A percentile compares a stretch with the other conserved stretches of the same genome.
Conservation (phyloP, 2,329 filamentous ascomycete genomes). For the Aspergillus luchuensis region DNA sequence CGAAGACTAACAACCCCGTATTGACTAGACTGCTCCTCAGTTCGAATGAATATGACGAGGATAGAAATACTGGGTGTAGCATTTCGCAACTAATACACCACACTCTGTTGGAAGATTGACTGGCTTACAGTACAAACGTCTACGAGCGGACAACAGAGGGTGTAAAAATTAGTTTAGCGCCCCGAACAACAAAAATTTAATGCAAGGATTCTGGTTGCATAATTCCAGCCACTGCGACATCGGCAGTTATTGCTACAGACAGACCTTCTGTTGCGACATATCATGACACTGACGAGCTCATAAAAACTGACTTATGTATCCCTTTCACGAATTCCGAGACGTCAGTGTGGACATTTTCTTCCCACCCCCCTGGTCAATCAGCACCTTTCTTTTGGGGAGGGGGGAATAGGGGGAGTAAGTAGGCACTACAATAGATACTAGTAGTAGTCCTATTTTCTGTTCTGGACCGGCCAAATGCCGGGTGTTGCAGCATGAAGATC, state of each 20-base stretch:
- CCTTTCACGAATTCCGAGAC: background rate
- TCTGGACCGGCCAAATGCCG: conserved; percentile 3
- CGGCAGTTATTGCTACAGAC: background rate
- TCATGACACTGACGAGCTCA: background rate
- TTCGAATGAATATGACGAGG: background rate
- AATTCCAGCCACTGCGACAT: background rate
- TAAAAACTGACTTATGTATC: background rate
- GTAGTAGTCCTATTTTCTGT: background rate
- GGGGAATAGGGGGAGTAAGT: background rate
- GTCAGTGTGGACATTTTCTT: background rate
- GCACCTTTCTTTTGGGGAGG: background rate
- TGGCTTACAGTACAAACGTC: too few relatives aligned
- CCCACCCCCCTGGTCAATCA: background rate
- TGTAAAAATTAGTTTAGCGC: background rate
- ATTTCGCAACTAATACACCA: too few relatives aligned
- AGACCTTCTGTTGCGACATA: background rate
- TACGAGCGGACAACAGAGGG: too few relatives aligned
- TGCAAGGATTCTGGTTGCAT: background rate
- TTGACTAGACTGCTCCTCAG: background rate
- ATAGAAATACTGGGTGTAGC: too few relatives aligned
- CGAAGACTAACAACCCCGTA: too few relatives aligned
- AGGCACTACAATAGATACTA: background rate
- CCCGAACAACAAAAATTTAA: background rate
- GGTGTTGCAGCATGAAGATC: background rate
- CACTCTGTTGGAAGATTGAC: too few relatives aligned